Evolutionary conservation across 2,329 filamentous ascomycete genomes (phyloP).

Genomic region (Cladosporium sp.): DNA sequence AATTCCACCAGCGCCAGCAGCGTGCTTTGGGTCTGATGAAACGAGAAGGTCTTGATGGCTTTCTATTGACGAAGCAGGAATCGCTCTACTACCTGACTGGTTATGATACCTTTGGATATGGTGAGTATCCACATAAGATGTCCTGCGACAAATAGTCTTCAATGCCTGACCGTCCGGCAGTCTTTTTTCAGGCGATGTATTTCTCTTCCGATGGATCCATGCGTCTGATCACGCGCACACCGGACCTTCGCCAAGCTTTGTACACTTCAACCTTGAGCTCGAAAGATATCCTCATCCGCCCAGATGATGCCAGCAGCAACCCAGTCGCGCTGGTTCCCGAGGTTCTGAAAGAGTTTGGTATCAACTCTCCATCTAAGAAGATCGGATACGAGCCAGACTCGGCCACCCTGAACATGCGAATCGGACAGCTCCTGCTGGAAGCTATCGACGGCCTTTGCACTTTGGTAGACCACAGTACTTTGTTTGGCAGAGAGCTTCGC

Average conservation of each 20-base stretch:
- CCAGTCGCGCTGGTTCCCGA: neutral
- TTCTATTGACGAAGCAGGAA: neutral
- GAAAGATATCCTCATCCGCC: neutral
- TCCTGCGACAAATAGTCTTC: neutral
- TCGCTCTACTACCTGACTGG: neutral
- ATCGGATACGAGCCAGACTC: neutral
- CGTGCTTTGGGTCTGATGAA: neutral
- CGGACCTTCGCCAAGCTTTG: neutral
- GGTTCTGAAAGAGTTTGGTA: neutral
- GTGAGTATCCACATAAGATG: neutral
- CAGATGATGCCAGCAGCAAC: neutral
- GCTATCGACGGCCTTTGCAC: neutral
- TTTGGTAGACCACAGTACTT: neutral
- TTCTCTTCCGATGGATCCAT: neutral
- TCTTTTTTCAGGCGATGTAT: neutral
- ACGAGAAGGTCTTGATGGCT: neutral
- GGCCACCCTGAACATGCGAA: neutral
- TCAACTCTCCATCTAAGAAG: neutral
- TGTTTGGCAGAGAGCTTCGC: neutral
- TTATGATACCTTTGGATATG: neutral
- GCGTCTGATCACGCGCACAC: neutral
- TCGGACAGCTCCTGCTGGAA: neutral
- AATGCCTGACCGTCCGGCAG: neutral
- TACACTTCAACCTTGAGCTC: neutral
- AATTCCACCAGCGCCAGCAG: neutral